phyloP scores from a whole-genome alignment of 2,329 filamentous ascomycete genomes.

The Colletotrichum sp. region DNA sequence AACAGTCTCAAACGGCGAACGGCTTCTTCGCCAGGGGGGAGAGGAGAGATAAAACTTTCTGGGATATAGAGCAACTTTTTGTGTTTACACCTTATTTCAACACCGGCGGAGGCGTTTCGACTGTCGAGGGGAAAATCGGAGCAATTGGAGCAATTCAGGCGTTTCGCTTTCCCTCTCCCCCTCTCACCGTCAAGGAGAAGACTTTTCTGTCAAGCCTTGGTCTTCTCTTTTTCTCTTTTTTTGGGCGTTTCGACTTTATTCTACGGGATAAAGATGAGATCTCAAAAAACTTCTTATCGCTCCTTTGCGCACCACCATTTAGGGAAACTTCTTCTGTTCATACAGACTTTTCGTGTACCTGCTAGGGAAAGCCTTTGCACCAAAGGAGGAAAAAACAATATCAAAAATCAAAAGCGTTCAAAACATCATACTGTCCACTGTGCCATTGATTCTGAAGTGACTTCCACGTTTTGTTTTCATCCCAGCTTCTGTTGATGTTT shows the following conservation, averaged over 20 bases:
- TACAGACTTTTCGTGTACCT: background rate
- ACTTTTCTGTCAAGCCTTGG: too few species aligned
- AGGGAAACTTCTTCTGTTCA: background rate
- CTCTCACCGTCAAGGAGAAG: too few species aligned
- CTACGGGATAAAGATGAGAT: background rate
- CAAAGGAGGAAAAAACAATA: background rate
- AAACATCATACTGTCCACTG: background rate
- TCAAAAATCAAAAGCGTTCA: background rate
- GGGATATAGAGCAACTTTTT: constrained; percentile 4
- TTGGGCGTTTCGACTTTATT: background rate
- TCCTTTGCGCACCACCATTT: background rate
- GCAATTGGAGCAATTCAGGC: constrained; percentile 17
- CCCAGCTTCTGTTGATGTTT: background rate
- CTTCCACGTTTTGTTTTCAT: background rate
- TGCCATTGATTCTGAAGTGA: background rate
- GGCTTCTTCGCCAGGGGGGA: background rate
- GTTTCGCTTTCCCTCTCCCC: background rate
- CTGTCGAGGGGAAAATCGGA: background rate
- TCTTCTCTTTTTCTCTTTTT: background rate
- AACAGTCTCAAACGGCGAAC: background rate
- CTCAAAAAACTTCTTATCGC: background rate
- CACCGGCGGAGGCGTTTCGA: background rate
- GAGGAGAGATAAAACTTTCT: background rate
- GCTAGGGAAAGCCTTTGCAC: background rate
- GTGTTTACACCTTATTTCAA: background rate